These are phyloP conservation scores for Diplocarpon mali DNA, from an alignment of 2,329 filamentous ascomycete species.

Conservation along the genomic window DNA sequence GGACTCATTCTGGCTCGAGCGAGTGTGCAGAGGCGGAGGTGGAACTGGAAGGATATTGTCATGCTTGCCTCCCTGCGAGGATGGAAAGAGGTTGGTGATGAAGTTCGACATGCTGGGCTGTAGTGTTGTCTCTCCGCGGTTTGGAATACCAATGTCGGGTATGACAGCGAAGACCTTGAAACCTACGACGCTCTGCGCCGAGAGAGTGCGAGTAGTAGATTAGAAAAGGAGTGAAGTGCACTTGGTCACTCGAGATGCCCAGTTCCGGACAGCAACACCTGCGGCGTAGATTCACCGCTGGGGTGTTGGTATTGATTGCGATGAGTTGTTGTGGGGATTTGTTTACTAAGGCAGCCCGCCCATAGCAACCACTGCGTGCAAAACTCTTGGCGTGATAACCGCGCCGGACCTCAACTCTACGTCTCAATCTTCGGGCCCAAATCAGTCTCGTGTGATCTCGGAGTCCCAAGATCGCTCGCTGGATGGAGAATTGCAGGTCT, in stretches of 20 bases:
- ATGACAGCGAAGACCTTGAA: conserved; percentile 1
- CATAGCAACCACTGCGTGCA: conserved; percentile 4
- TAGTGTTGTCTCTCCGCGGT: not conserved
- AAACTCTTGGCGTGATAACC: not conserved
- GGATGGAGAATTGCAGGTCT: too few relatives aligned
- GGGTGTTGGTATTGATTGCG: conserved; percentile 8
- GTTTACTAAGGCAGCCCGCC: conserved; percentile 7
- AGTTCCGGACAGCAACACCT: conserved; percentile 2
- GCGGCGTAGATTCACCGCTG: conserved; percentile 7
- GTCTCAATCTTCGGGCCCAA: too few relatives aligned
- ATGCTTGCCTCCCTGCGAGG: conserved; percentile 22
- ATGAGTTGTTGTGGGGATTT: conserved; percentile 7
- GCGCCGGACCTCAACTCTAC: not conserved
- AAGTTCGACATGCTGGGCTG: conserved; percentile 26
- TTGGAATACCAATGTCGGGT: not conserved
- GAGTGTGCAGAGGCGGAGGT: conserved; percentile 40
- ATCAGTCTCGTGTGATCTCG: too few relatives aligned
- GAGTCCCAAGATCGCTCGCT: too few relatives aligned
- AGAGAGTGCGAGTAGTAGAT: not conserved
- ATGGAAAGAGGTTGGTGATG: conserved; percentile 28
- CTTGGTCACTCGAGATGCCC: not conserved
- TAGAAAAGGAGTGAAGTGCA: not conserved
- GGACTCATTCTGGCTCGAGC: conserved; percentile 30
- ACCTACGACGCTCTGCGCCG: not conserved
- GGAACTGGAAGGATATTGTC: conserved; percentile 32